Conservation (phyloP, 1,284 basidiomycete species). For the Ceratobasidium sp. region DNA sequence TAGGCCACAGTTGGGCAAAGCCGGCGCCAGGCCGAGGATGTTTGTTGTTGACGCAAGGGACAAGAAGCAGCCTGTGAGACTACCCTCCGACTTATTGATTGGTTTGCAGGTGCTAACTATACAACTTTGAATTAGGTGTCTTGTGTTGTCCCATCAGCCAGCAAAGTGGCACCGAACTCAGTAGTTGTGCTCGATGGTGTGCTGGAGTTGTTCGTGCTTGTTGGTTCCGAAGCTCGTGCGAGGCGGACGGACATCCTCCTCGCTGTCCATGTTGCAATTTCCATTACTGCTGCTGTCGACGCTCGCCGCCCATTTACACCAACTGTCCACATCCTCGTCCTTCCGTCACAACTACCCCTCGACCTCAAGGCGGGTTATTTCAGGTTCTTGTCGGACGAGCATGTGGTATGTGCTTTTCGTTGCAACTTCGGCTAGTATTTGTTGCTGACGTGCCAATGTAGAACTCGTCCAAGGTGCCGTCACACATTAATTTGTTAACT, state of each 20-base stretch:
- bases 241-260: slow-evolving; percentile 68
- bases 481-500: slow-evolving; percentile 82
- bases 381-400: slow-evolving; percentile 70
- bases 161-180: slow-evolving; percentile 51
- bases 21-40: slow-evolving; percentile 31
- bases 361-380: slow-evolving; percentile 70
- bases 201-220: slow-evolving; percentile 80
- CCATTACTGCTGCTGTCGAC: slow-evolving; percentile 25
- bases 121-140: not conserved
- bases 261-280: slow-evolving; percentile 66
- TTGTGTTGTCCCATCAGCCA: slow-evolving; percentile 33
- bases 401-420: slow-evolving; percentile 60
- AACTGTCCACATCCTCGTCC: slow-evolving; percentile 72
- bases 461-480: slow-evolving; percentile 69
- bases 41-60: slow-evolving; percentile 59
- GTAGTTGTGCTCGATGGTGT: slow-evolving; percentile 75
- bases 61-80: slow-evolving; percentile 56
- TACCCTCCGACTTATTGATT: slow-evolving; percentile 12
- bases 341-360: slow-evolving; percentile 75
- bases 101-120: slow-evolving; percentile 51
- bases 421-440: not conserved
- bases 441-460: slow-evolving; percentile 52
- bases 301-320: slow-evolving; percentile 68
- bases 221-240: slow-evolving; percentile 70
- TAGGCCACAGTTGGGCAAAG: slow-evolving; percentile 64